These are phyloP conservation scores for Mychonastes homosphaera DNA, from an alignment of 139 green algal species.

Conservation along the genomic window DNA sequence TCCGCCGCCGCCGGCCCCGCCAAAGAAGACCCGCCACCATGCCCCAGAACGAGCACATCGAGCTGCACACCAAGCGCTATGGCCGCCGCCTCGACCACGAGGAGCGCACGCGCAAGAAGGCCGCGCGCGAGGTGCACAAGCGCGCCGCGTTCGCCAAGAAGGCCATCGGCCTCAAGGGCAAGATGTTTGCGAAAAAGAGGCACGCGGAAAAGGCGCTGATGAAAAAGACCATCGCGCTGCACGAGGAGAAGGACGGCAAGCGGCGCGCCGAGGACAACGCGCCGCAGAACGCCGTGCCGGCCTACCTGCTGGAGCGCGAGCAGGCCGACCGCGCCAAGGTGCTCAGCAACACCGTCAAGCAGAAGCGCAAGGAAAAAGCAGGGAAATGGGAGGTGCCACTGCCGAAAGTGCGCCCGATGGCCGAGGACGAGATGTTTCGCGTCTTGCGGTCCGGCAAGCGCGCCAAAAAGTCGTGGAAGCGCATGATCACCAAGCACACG, in stretches of 20 bases:
- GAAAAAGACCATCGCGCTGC: slow-evolving; percentile 98
- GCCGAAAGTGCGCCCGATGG: slow-evolving; percentile 93
- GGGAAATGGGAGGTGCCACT: slow-evolving; percentile 99
- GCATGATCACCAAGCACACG: slow-evolving; percentile 99
- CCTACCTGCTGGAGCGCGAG: slow-evolving; percentile 97
- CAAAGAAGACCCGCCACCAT: slow-evolving; percentile 51
- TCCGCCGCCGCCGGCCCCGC: neutral
- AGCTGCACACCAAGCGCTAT: slow-evolving; percentile 93
- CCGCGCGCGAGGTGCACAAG: slow-evolving; percentile 89
- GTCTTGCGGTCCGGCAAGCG: slow-evolving; percentile 86
- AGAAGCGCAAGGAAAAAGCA: slow-evolving; percentile 99
- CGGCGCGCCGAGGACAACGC: slow-evolving; percentile 80
- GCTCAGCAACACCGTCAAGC: slow-evolving; percentile 99
- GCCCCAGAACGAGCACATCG: slow-evolving; percentile 98
- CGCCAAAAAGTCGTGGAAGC: slow-evolving; percentile 95
- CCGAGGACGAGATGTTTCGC: slow-evolving; percentile 99
- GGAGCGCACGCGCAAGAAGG: slow-evolving; percentile 89
- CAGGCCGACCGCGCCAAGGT: slow-evolving; percentile 95
- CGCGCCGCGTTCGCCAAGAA: slow-evolving; percentile 66
- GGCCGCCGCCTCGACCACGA: slow-evolving; percentile 72
- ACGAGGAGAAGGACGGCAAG: slow-evolving; percentile 89
- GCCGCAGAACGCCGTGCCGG: slow-evolving; percentile 78
- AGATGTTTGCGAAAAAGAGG: slow-evolving; percentile 96
- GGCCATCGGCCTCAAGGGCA: slow-evolving; percentile 69
- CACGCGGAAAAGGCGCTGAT: slow-evolving; percentile 94